Evolutionary conservation across 2,329 filamentous ascomycete genomes (phyloP).

Genomic region (Cladosporium colombiae): DNA sequence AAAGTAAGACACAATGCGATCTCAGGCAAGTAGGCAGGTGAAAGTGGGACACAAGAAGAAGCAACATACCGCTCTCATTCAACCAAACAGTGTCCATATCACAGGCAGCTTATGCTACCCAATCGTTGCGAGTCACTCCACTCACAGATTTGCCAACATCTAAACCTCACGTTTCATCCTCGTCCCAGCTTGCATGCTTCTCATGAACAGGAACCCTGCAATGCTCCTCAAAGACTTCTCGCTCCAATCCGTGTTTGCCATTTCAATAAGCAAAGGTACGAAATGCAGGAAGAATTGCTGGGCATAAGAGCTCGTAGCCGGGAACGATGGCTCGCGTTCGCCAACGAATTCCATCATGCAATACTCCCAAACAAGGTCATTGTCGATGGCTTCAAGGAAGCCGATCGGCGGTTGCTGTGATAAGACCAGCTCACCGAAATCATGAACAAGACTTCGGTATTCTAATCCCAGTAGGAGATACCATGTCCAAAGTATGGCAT

Average conservation of each 20-base stretch:
- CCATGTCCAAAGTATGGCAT: background rate
- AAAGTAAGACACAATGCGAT: background rate
- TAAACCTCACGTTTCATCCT: background rate
- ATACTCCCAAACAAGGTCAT: background rate
- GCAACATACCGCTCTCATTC: background rate
- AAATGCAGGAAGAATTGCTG: background rate
- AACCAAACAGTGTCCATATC: background rate
- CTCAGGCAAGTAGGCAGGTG: background rate
- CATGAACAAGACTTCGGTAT: background rate
- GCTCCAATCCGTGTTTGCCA: background rate
- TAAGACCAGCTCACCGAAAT: background rate
- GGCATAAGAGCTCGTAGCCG: background rate
- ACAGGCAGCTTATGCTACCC: background rate
- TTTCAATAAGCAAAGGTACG: background rate
- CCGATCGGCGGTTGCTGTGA: background rate
- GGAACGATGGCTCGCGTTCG: background rate
- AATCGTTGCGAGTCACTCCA: background rate
- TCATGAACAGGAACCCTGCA: background rate
- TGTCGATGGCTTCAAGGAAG: background rate
- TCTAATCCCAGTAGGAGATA: background rate
- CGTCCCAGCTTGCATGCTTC: background rate
- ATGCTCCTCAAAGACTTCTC: background rate
- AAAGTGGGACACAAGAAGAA: background rate
- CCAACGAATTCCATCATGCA: background rate
- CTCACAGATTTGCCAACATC: background rate